Base-by-base conservation (phyloP, 805 yeast species). In the Candida andamanensis region DNA sequence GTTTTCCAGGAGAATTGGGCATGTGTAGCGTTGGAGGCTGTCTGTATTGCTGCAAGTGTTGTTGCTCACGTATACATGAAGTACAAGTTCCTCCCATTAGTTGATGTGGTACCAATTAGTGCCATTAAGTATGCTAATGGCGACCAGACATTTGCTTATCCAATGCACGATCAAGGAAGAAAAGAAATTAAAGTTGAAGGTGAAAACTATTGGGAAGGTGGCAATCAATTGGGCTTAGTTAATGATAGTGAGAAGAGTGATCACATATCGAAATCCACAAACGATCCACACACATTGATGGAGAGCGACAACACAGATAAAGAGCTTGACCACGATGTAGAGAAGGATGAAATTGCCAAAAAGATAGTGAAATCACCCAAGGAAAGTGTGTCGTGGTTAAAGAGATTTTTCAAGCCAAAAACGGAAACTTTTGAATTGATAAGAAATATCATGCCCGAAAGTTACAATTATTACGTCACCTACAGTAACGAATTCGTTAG, bases 1-100 rank as follows among this genome's bases (percentile, higher is more conserved):
- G 81, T 83, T 24, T 77, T 81, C 76, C 73, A 76, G 27, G 80
- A 84, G 63, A 69, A 80, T 42, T 84, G 90, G 90, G 85, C 82
- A 15, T 76, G 80, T 45, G 76, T 82, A 42, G 92, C 67, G 3
- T 60, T 84, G 35, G 89, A 82, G 55, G 80, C 65, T 34, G 67
- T 76, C n/a, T 56, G 70, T 39, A 44, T 80, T 11, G 74, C 52
- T n/a, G 72, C 61, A 26, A 80, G 90, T 10, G 79, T 74, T 17
- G 52, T 58, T 14, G 60, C 72, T 18, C 90, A 82, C 49, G 38
- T 82, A 18, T 79, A 67, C 52, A 62, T 75, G 48, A 76, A 75
- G 50, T 54, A 69, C 55, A 70, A 55, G 40, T 81, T 80, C 54
- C 68, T 76, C 29, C 80, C 85, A 20, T 53, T 82, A 37, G 61